A percentile compares a stretch with the other conserved stretches of the same genome.
phyloP scores from a whole-genome alignment of 2,329 filamentous ascomycete species.

The Coleophoma eucalyptorum region DNA sequence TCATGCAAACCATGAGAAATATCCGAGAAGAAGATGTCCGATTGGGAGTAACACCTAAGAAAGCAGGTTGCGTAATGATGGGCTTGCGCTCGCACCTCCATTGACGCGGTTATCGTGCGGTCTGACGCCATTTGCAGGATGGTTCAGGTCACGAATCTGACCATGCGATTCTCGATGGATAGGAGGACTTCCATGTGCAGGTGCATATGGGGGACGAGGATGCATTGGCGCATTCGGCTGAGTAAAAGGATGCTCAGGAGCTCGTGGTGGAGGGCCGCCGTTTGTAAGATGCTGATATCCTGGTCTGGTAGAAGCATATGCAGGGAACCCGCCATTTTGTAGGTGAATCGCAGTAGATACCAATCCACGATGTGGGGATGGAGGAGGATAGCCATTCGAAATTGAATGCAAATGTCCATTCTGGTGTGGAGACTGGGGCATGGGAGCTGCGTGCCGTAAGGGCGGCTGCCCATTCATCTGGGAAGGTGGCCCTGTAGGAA shows the following conservation, averaged over 20 bases:
- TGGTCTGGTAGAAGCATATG: conserved; percentile 25
- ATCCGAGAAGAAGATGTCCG: not conserved
- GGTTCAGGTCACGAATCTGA: conserved; percentile 17
- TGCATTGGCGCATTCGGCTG: conserved; percentile 40
- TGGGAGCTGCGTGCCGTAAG: conserved; percentile 14
- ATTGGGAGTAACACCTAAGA: conserved; percentile 39
- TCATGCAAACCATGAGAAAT: not conserved
- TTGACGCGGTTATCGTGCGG: conserved; percentile 40
- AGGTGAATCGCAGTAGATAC: conserved; percentile 18
- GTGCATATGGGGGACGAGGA: conserved; percentile 33
- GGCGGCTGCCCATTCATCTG: conserved; percentile 17
- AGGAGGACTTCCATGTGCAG: conserved; percentile 22
- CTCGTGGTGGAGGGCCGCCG: conserved; percentile 33
- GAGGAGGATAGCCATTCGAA: conserved; percentile 35
- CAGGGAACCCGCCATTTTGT: conserved; percentile 21
- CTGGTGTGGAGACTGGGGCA: conserved; percentile 38
- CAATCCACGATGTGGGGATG: conserved; percentile 19
- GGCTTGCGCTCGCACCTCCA: conserved; percentile 72
- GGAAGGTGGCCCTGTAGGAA: conserved; percentile 26
- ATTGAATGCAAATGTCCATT: conserved; percentile 40
- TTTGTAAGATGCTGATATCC: conserved; percentile 28
- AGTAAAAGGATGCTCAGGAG: conserved; percentile 41
- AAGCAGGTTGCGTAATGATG: conserved; percentile 70
- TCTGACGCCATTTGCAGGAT: conserved; percentile 20
- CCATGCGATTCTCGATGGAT: conserved; percentile 23